phyloP scores from a whole-genome alignment of 2,329 filamentous ascomycete genomes.

The Westerdykella aurantiaca region DNA sequence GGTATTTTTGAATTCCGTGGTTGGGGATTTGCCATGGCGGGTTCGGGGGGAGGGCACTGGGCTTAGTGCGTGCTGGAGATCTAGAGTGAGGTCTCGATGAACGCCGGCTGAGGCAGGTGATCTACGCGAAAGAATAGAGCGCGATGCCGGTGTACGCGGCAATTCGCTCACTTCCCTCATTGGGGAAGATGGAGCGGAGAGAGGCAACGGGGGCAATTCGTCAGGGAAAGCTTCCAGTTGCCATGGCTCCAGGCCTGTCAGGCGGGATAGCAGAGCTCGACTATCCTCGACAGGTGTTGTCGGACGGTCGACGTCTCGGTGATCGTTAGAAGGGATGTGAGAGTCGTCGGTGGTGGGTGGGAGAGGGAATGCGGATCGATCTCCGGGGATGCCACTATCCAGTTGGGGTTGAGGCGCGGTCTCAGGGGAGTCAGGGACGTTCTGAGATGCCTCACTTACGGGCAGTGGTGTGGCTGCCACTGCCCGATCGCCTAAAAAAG shows the following conservation, averaged over 20 bases:
- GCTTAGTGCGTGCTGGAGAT: slow-evolving; percentile 30
- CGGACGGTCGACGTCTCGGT: slow-evolving; percentile 21
- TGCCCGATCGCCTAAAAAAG: slow-evolving; percentile 62
- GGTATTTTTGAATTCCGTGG: slow-evolving; percentile 49
- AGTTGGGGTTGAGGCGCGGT: slow-evolving; percentile 10
- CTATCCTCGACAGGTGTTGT: slow-evolving; percentile 32
- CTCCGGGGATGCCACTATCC: slow-evolving; percentile 27
- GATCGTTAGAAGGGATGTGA: slow-evolving; percentile 16
- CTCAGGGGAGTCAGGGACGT: slow-evolving; percentile 10
- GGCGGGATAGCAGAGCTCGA: slow-evolving; percentile 27
- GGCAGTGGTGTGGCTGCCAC: slow-evolving; percentile 49
- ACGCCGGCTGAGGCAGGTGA: slow-evolving; percentile 44
- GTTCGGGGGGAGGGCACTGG: slow-evolving; percentile 31
- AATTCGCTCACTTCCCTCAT: slow-evolving; percentile 22
- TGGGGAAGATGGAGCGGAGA: slow-evolving; percentile 26
- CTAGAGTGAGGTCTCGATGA: slow-evolving; percentile 38
- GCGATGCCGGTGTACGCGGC: slow-evolving; percentile 8
- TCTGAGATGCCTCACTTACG: slow-evolving; percentile 29
- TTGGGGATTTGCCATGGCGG: slow-evolving; percentile 45
- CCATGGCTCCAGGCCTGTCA: slow-evolving; percentile 34
- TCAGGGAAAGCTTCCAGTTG: slow-evolving; percentile 32
- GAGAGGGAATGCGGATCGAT: slow-evolving; percentile 28
- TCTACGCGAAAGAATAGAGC: slow-evolving; percentile 47
- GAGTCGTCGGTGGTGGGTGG: slow-evolving; percentile 19
- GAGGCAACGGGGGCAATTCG: slow-evolving; percentile 29